Conservation (phyloP, 2,329 filamentous ascomycete species). For the Byssoonygena ceratinophila region DNA sequence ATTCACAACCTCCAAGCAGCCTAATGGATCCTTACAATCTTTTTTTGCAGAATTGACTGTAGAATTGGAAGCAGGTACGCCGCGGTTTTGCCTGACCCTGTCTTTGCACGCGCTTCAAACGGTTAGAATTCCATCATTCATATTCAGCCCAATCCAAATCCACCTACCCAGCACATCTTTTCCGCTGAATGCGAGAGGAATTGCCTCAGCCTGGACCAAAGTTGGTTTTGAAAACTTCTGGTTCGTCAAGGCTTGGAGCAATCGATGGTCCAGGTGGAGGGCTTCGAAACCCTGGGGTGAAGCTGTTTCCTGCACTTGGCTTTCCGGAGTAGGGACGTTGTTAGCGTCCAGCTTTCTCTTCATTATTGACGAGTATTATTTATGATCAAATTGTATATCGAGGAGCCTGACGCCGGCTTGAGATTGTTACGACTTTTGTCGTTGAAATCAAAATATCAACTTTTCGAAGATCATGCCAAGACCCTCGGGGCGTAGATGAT, state of each 20-base stretch:
- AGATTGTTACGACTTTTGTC: too few relatives aligned
- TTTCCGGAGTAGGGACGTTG: constrained; percentile 35
- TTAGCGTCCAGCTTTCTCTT: constrained; percentile 43
- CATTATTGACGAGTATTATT: constrained; percentile 26
- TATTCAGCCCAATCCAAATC: not conserved
- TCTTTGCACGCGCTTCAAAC: constrained; percentile 69
- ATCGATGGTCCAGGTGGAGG: constrained; percentile 69
- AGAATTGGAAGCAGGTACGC: constrained; percentile 87
- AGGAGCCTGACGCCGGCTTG: not conserved
- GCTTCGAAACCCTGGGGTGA: constrained; percentile 54
- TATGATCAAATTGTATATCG: not conserved
- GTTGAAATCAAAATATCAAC: too few relatives aligned
- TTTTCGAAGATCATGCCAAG: too few relatives aligned
- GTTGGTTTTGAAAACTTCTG: constrained; percentile 80
- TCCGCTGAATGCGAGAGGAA: constrained; percentile 76
- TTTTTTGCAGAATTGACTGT: constrained; percentile 69
- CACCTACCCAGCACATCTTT: constrained; percentile 63
- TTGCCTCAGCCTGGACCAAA: constrained; percentile 75
- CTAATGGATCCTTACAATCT: constrained; percentile 44
- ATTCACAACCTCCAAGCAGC: not conserved
- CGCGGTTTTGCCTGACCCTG: constrained; percentile 94
- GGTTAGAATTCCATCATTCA: not conserved
- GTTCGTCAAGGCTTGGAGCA: constrained; percentile 75
- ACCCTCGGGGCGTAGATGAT: too few relatives aligned
- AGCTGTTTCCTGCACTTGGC: constrained; percentile 20